Conservation (phyloP, 2,329 filamentous ascomycete species). For the Calonectria henricotiae region DNA sequence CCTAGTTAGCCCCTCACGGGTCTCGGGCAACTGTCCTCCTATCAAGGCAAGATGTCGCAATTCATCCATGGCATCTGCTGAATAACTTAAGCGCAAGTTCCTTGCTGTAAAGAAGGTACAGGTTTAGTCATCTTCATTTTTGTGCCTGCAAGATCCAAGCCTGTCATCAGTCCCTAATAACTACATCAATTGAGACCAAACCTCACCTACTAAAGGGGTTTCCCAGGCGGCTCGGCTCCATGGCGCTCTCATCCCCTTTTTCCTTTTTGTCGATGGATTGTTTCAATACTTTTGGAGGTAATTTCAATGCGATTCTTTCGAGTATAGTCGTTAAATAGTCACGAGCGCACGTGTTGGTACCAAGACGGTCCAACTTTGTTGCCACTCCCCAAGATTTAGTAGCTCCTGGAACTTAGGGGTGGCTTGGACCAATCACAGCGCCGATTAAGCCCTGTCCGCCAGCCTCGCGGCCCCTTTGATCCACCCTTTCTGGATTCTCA, state of each 20-base stretch:
- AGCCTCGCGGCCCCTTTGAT: constrained; percentile 27
- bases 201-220: not conserved
- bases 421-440: constrained; percentile 44
- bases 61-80: not conserved
- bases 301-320: constrained; percentile 3
- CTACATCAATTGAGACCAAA: constrained; percentile 1
- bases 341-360: constrained; percentile 7
- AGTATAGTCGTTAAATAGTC: constrained; percentile 7
- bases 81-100: not conserved
- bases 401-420: constrained; percentile 50
- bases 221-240: not conserved
- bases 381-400: constrained; percentile 46
- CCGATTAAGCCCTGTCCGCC: constrained; percentile 12
- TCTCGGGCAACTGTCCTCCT: not conserved
- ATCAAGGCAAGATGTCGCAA: not conserved
- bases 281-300: not conserved
- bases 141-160: too few relatives aligned
- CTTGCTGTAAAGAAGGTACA: not conserved
- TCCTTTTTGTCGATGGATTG: not conserved
- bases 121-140: not conserved
- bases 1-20: not conserved
- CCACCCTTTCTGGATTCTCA: constrained; percentile 33
- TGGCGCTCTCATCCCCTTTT: not conserved
- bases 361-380: constrained; percentile 28
- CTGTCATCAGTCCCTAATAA: too few relatives aligned